Evolutionary conservation across 306 rosid genomes (phyloP).

Genomic region (Trifolium repens): DNA sequence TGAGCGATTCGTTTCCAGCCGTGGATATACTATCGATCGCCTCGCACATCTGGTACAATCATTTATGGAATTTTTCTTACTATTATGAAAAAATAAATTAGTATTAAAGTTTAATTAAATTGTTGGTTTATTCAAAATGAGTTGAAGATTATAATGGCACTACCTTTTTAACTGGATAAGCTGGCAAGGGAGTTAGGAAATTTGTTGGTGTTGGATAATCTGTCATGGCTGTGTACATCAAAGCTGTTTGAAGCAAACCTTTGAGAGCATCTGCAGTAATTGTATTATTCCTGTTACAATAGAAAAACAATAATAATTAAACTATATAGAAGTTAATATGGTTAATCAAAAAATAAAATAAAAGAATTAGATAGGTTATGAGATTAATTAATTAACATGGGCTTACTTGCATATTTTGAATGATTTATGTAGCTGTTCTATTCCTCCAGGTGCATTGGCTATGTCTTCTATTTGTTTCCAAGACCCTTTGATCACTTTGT

Average conservation of each 20-base stretch:
- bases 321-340: background rate
- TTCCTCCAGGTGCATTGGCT: constrained; percentile 46
- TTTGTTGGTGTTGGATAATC: constrained; percentile 90
- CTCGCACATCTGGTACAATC: constrained; percentile 64
- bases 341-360: background rate
- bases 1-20: constrained; percentile 52
- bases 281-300: background rate
- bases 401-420: constrained; percentile 75
- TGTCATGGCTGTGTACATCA: constrained; percentile 66
- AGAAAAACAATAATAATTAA: background rate
- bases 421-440: constrained; percentile 51
- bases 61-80: background rate
- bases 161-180: constrained; percentile 83
- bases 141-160: constrained; percentile 35
- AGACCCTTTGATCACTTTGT: constrained; percentile 69
- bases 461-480: constrained; percentile 60
- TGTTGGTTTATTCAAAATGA: too few species aligned
- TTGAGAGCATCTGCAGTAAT: constrained; percentile 27
- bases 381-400: background rate
- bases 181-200: constrained; percentile 75
- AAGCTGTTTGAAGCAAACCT: constrained; percentile 60
- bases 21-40: constrained; percentile 59
- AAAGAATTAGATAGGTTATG: background rate
- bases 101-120: too few species aligned
- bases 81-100: background rate